Conservation (phyloP, 2,329 filamentous ascomycete genomes). For the Calonectria montana region DNA sequence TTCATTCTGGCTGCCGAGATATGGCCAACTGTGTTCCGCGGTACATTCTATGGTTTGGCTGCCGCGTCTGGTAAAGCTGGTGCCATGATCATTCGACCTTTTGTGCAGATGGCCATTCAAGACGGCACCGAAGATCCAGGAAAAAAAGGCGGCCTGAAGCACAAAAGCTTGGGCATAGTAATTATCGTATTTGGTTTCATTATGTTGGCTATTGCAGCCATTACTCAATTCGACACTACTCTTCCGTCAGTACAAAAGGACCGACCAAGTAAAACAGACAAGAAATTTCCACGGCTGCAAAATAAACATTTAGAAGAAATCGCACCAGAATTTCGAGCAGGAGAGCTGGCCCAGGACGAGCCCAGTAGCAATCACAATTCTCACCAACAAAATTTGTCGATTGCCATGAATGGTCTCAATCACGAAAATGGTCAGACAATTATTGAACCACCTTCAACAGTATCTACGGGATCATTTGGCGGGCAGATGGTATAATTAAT, state of each 20-base stretch:
- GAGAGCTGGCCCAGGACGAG: neutral
- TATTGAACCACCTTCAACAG: neutral
- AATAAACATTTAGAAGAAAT: neutral
- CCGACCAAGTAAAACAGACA: neutral
- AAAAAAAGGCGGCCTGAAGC: neutral
- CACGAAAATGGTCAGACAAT: neutral
- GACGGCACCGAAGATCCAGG: neutral
- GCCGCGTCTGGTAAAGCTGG: constrained; percentile 46
- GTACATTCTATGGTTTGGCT: constrained; percentile 45
- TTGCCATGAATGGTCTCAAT: neutral
- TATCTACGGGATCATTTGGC: neutral
- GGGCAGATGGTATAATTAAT: neutral
- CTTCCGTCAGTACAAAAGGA: neutral
- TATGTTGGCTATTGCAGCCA: neutral
- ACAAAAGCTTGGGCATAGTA: neutral
- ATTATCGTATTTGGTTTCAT: neutral
- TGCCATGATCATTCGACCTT: constrained; percentile 39
- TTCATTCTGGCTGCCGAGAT: constrained; percentile 47
- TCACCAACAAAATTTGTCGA: neutral
- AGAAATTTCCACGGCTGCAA: neutral
- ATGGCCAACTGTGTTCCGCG: constrained; percentile 46
- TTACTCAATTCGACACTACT: neutral
- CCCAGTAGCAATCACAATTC: neutral
- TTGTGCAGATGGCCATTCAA: neutral
- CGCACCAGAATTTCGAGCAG: neutral